Evolutionary conservation across 2,329 filamentous ascomycete species (phyloP).

Genomic region (Hypoxylon sp.): DNA sequence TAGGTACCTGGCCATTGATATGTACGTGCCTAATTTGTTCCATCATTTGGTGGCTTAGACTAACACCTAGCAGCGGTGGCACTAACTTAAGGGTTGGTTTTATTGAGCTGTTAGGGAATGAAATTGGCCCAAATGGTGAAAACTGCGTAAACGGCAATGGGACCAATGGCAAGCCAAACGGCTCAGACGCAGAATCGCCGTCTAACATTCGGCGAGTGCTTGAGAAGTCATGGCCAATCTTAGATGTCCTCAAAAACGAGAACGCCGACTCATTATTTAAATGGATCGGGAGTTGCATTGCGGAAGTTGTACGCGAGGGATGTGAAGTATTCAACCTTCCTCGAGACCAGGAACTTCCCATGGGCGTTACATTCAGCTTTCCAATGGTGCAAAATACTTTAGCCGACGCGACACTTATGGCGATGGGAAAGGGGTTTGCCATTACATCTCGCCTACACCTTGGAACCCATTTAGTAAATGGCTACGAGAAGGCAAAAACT

Average conservation of each 20-base stretch:
- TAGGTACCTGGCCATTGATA: slow-evolving; percentile 75
- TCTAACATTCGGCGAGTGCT: slow-evolving; percentile 69
- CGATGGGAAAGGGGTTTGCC: slow-evolving; percentile 80
- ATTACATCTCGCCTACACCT: slow-evolving; percentile 73
- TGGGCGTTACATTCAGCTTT: slow-evolving; percentile 80
- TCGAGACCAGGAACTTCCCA: slow-evolving; percentile 65
- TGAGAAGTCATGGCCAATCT: slow-evolving; percentile 82
- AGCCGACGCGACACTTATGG: slow-evolving; percentile 73
- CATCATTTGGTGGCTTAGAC: slow-evolving; percentile 45
- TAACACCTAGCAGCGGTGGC: slow-evolving; percentile 66
- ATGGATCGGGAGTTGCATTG: slow-evolving; percentile 87
- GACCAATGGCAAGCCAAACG: slow-evolving; percentile 25
- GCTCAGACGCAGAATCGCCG: slow-evolving; percentile 35
- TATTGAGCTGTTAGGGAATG: slow-evolving; percentile 68
- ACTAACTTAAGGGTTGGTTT: slow-evolving; percentile 79
- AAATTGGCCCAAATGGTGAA: slow-evolving; percentile 45
- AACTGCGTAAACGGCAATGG: slow-evolving; percentile 30
- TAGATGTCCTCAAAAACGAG: slow-evolving; percentile 79
- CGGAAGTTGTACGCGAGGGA: slow-evolving; percentile 76
- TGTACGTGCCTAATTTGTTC: slow-evolving; percentile 63
- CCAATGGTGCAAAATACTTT: slow-evolving; percentile 76
- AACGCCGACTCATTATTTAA: slow-evolving; percentile 81
- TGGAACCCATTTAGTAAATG: slow-evolving; percentile 69
- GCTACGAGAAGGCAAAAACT: slow-evolving; percentile 68
- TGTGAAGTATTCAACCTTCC: slow-evolving; percentile 61